Evolutionary conservation across 2,329 filamentous ascomycete species (phyloP).

Genomic region (Sporothrix brasiliensis): DNA sequence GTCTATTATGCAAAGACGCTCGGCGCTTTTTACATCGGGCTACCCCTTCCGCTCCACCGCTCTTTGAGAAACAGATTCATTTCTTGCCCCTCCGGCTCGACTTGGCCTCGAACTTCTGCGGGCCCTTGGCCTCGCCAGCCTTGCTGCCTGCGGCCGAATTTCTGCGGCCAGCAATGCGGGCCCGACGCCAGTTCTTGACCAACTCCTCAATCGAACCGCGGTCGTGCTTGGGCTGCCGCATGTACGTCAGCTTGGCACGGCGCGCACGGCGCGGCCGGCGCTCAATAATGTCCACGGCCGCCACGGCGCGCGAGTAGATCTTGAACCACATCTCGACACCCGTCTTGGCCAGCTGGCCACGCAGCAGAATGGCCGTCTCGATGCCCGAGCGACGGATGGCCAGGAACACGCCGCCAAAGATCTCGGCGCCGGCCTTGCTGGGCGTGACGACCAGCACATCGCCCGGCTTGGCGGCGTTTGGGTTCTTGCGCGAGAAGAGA

Average conservation of each 20-base stretch:
- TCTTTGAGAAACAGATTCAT: background rate
- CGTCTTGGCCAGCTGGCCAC: conserved; percentile 82
- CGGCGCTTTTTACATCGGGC: background rate
- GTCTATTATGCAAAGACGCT: background rate
- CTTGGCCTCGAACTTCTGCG: conserved; percentile 27
- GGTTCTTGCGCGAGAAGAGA: conserved; percentile 77
- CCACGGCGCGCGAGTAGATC: conserved; percentile 85
- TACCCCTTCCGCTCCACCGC: background rate
- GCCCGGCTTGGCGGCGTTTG: conserved; percentile 77
- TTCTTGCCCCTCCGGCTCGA: conserved; percentile 27
- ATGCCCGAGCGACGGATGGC: conserved; percentile 85
- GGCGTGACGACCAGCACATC: conserved; percentile 91
- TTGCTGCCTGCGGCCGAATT: conserved; percentile 25
- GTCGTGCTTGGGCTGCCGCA: conserved; percentile 86
- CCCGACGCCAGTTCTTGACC: conserved; percentile 63
- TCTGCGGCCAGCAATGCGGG: conserved; percentile 47
- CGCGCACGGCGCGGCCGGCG: conserved; percentile 80
- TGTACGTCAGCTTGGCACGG: conserved; percentile 84
- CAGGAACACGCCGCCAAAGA: conserved; percentile 86
- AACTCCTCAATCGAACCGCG: conserved; percentile 81
- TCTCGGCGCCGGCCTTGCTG: conserved; percentile 75
- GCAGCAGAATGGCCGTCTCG: conserved; percentile 83
- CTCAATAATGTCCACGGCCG: conserved; percentile 92
- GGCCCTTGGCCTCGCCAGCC: conserved; percentile 28
- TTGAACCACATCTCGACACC: conserved; percentile 98